Evolutionary conservation across 2,329 filamentous ascomycete species (phyloP), one percentile per base, ranked within the genome.

Genomic region (Hymenoscyphus fructigenus): DNA sequence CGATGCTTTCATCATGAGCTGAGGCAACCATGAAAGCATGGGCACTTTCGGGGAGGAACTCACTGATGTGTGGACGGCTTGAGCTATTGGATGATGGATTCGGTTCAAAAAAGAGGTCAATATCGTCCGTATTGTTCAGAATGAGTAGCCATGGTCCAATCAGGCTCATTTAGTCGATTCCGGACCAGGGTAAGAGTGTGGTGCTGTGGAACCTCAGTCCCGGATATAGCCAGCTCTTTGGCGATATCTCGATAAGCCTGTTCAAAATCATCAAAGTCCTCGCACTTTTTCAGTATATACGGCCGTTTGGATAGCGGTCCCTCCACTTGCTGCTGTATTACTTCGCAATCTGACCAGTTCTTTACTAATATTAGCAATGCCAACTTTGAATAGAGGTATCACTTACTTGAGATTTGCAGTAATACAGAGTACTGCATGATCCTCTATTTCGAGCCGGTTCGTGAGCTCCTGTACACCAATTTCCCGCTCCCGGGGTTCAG

Each of bases 261-360:
- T 32, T 65, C 58, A 60, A 70, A 70, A 44, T 65, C 23, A 2
- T 41, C 59, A 14, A 23, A 29, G 50, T 65, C 28, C 58, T 61
- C 2, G 56, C 47, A 41, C 67, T 47, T 12, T 79, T 68, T 77
- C 75, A 80, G 59, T 78, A 78, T 14, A 79, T 66, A 66, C 68
- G 75, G 6, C 67, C 73, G 14, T 69, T 12, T 0, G 72, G 69
- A 15, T 65, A 70, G 32, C 63, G 50, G 0, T 70, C 60, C 56
- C 64, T 67, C 15, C 72, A 60, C 17, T 63, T 65, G 63, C 78
- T 71, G 0, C 70, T 70, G 56, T 76, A 78, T 67, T 78, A 68
- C 36, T 79, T 79, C 5, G 75, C 73, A 61, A 76, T 69, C 68
- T 76, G 73, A 29, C 74, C 73, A 67, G 76, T 75, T 12, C 75